Percentiles rank a stretch among this genome's conserved stretches.
Conservation (phyloP, 2,329 filamentous ascomycete genomes). For the Achaetomium macrosporum region DNA sequence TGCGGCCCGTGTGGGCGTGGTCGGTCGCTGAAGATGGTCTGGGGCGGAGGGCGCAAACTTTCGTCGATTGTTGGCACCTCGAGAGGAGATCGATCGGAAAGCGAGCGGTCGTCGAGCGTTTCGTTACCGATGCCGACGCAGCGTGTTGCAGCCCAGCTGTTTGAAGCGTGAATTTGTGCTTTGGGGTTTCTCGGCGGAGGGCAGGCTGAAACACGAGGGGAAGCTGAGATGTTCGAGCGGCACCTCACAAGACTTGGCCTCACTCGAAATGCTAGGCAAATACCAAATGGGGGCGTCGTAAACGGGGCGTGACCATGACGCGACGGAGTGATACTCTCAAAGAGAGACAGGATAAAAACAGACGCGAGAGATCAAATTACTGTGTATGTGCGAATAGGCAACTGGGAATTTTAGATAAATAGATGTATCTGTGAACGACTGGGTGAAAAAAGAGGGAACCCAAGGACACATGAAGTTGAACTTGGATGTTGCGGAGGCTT, state of each 20-base stretch:
- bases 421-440: neutral
- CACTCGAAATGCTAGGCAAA: conserved; percentile 6
- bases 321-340: neutral
- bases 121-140: conserved; percentile 1
- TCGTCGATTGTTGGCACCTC: conserved; percentile 5
- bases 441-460: conserved; percentile 17
- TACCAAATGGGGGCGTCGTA: neutral
- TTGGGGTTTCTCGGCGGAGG: conserved; percentile 18
- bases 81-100: conserved; percentile 1
- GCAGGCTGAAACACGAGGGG: conserved; percentile 27
- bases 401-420: neutral
- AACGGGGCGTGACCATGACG: too few relatives aligned
- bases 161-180: conserved; percentile 13
- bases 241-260: conserved; percentile 22
- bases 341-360: neutral
- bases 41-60: neutral
- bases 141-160: conserved; percentile 9
- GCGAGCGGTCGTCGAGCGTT: conserved; percentile 4
- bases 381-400: neutral
- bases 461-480: neutral
- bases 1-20: conserved; percentile 1
- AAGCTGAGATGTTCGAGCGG: conserved; percentile 25
- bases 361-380: conserved; percentile 1
- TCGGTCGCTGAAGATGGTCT: conserved; percentile 1
- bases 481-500: conserved; percentile 8